A percentile compares a stretch with the other conserved stretches of the same genome.
These are phyloP conservation scores for Suhomyces panamericanus DNA, from an alignment of 1,139 yeast species.

Conservation along the genomic window DNA sequence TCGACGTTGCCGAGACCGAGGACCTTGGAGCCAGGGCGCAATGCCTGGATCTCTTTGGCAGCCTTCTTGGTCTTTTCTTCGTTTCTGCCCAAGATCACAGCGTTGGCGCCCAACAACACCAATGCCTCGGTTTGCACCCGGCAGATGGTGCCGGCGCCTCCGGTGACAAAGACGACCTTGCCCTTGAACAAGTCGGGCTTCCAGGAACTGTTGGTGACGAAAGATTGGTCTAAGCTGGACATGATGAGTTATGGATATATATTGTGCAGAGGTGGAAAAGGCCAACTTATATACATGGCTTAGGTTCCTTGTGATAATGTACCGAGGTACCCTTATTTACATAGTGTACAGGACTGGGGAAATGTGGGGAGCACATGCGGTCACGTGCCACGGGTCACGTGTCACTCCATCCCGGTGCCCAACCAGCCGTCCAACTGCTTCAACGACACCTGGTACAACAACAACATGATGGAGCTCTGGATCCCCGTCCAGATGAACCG, in stretches of 20 bases:
- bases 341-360: conserved; percentile 2
- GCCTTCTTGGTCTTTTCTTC: conserved; percentile 60
- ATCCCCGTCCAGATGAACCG: conserved; percentile 95
- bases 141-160: conserved; percentile 94
- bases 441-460: conserved; percentile 70
- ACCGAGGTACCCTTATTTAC: conserved; percentile 7
- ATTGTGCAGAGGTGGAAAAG: background rate
- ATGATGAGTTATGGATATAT: conserved; percentile 4
- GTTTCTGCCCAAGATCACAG: conserved; percentile 81
- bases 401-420: background rate
- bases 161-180: conserved; percentile 87
- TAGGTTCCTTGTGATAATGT: conserved; percentile 1
- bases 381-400: background rate
- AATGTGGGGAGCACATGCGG: background rate
- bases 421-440: conserved; percentile 34
- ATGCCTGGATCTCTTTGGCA: conserved; percentile 59
- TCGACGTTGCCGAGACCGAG: conserved; percentile 70
- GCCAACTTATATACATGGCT: conserved; percentile 5
- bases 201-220: conserved; percentile 33
- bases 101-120: conserved; percentile 79
- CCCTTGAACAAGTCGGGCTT: conserved; percentile 70
- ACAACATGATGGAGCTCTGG: conserved; percentile 91
- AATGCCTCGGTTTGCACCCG: conserved; percentile 83
- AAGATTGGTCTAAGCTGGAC: conserved; percentile 30
- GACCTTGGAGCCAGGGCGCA: conserved; percentile 64